phyloP scores from a whole-genome alignment of 345 rosid genomes.

The Acer saccharum region DNA sequence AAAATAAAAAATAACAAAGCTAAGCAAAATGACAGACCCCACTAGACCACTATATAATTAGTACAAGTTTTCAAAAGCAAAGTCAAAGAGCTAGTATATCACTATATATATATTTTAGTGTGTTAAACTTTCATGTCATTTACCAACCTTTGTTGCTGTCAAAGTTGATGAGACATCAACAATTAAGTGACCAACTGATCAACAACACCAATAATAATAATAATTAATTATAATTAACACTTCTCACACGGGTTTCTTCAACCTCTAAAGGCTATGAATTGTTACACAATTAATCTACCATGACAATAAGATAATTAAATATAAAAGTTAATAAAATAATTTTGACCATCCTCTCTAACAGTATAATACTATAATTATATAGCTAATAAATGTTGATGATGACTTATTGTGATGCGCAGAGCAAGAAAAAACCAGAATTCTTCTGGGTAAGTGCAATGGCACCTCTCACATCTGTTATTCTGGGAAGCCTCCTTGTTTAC shows the following conservation, averaged over 20 bases:
- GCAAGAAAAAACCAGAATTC: slow-evolving; percentile 67
- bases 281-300: not conserved
- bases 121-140: slow-evolving; percentile 13
- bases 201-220: not conserved
- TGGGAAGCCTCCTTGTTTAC: slow-evolving; percentile 87
- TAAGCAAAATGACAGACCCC: too few relatives aligned
- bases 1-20: too few relatives aligned
- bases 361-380: too few relatives aligned
- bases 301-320: not conserved
- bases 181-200: too few relatives aligned
- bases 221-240: not conserved
- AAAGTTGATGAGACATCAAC: not conserved
- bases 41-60: not conserved
- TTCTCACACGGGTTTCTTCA: not conserved
- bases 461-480: slow-evolving; percentile 78
- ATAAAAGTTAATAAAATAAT: not conserved
- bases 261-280: not conserved
- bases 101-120: not conserved
- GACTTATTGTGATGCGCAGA: slow-evolving; percentile 36
- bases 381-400: not conserved
- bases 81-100: not conserved
- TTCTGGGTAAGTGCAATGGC: slow-evolving; percentile 95
- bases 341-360: not conserved
- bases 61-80: too few relatives aligned
- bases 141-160: slow-evolving; percentile 9